These are phyloP conservation scores for Fulvia fulva DNA, from an alignment of 2,329 filamentous ascomycete genomes.

Conservation along the genomic window DNA sequence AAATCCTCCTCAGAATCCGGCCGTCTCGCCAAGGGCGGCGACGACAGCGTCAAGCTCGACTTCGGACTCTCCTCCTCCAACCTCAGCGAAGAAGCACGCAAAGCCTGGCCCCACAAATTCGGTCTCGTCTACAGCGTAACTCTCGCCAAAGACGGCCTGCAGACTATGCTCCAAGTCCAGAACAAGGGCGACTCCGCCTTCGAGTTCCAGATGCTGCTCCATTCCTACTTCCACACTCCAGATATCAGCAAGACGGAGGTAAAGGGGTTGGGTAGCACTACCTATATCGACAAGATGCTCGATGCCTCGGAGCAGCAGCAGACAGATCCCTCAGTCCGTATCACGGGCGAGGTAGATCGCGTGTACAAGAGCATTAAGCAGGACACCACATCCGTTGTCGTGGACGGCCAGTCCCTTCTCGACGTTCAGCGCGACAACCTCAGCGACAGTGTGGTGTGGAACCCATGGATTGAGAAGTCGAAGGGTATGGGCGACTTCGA, in stretches of 20 bases:
- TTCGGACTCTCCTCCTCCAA: conserved; percentile 79
- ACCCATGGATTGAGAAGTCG: conserved; percentile 87
- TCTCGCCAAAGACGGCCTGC: conserved; percentile 66
- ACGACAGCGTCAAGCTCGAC: conserved; percentile 83
- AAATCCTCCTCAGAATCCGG: conserved; percentile 68
- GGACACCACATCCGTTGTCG: conserved; percentile 60
- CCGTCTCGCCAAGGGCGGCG: conserved; percentile 42
- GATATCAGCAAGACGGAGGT: conserved; percentile 73
- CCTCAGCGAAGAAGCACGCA: conserved; percentile 63
- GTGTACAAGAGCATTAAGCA: conserved; percentile 69
- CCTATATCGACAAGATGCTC: conserved; percentile 78
- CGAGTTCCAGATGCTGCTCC: conserved; percentile 86
- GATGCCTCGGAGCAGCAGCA: conserved; percentile 62
- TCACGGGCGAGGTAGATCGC: conserved; percentile 79
- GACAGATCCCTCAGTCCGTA: conserved; percentile 59
- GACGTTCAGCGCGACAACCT: conserved; percentile 79
- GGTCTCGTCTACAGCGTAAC: conserved; percentile 91
- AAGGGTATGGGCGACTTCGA: conserved; percentile 79
- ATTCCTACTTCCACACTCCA: conserved; percentile 78
- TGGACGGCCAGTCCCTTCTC: conserved; percentile 62
- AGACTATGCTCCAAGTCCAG: conserved; percentile 78
- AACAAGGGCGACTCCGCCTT: conserved; percentile 81
- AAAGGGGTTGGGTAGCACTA: conserved; percentile 68
- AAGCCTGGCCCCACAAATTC: conserved; percentile 82
- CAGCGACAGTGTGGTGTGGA: conserved; percentile 90